A percentile compares a stretch with the other conserved stretches of the same genome.
These are phyloP conservation scores for Xylaria telfairii DNA, from an alignment of 495 filamentous ascomycete genomes.

Conservation along the genomic window DNA sequence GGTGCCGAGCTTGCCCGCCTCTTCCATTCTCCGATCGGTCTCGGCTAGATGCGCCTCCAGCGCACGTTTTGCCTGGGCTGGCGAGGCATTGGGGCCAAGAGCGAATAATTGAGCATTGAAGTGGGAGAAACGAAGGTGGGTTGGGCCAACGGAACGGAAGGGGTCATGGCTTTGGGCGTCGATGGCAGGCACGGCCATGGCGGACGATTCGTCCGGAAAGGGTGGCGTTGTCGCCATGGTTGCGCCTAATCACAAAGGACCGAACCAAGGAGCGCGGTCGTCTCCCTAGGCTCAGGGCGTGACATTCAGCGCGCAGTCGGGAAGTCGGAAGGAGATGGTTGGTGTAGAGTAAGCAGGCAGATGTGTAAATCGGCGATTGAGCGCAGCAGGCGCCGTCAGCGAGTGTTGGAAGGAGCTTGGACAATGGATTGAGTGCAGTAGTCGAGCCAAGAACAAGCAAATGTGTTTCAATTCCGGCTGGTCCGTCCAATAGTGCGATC, in stretches of 20 bases:
- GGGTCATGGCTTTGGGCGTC: constrained; percentile 48
- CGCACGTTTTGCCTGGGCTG: constrained; percentile 83
- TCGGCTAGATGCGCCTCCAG: constrained; percentile 90
- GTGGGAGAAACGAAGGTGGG: constrained; percentile 73
- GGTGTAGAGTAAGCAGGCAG: background rate
- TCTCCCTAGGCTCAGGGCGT: constrained; percentile 37
- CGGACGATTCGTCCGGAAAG: constrained; percentile 14
- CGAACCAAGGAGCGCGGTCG: constrained; percentile 36
- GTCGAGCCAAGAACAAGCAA: background rate
- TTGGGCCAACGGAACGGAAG: constrained; percentile 51
- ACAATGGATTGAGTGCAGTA: background rate
- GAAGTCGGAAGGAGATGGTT: constrained; percentile 20
- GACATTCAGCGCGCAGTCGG: constrained; percentile 38
- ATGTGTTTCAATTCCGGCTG: background rate
- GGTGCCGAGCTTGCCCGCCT: constrained; percentile 85
- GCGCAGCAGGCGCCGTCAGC: background rate
- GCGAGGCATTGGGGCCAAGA: constrained; percentile 76
- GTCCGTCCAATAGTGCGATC: background rate
- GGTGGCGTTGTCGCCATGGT: constrained; percentile 37
- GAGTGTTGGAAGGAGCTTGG: constrained; percentile 1
- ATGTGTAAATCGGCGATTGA: constrained; percentile 7
- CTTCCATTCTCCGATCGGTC: constrained; percentile 87
- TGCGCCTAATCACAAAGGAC: constrained; percentile 24
- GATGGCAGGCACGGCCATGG: constrained; percentile 28
- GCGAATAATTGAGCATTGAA: constrained; percentile 82